These are phyloP conservation scores for Xylogone sp. DNA, from an alignment of 2,329 filamentous ascomycete species.

Conservation along the genomic window DNA sequence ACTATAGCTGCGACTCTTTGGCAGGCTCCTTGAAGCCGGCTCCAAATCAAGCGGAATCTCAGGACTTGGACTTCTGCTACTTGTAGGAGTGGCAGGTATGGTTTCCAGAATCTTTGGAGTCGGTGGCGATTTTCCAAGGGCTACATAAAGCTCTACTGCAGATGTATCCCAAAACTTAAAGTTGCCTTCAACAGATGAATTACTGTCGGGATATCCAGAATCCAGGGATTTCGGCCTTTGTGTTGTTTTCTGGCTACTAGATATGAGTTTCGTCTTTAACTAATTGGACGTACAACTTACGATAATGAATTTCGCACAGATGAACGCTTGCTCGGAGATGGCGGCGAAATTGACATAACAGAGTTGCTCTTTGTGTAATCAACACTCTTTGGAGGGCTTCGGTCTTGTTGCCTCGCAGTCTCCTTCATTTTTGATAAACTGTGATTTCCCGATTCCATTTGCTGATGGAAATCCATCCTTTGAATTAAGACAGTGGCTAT, in stretches of 20 bases:
- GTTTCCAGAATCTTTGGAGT: conserved; percentile 58
- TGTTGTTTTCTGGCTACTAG: no score
- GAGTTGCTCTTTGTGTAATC: no score
- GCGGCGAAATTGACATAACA: conserved; percentile 16
- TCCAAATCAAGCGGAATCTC: conserved; percentile 54
- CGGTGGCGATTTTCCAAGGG: conserved; percentile 39
- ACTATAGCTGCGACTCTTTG: conserved; percentile 25
- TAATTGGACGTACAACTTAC: conserved; percentile 48
- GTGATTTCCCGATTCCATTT: conserved; percentile 12
- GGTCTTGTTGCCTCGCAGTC: conserved; percentile 8
- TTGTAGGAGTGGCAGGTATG: conserved; percentile 65
- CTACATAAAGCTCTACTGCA: conserved; percentile 57
- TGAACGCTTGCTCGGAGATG: conserved; percentile 41
- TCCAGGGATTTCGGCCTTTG: conserved; percentile 46
- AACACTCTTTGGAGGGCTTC: conserved; percentile 10
- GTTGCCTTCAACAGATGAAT: conserved; percentile 45
- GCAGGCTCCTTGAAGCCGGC: conserved; percentile 34
- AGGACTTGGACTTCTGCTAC: no score
- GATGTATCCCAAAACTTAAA: conserved; percentile 78
- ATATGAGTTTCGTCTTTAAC: conserved; percentile 53
- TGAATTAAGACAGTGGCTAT: no score
- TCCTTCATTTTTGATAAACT: conserved; percentile 19
- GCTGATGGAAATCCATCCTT: no score
- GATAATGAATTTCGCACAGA: conserved; percentile 47
- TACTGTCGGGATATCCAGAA: conserved; percentile 29